phyloP scores from a whole-genome alignment of 2,329 filamentous ascomycete species.

The Zymoseptoria ardabiliae region DNA sequence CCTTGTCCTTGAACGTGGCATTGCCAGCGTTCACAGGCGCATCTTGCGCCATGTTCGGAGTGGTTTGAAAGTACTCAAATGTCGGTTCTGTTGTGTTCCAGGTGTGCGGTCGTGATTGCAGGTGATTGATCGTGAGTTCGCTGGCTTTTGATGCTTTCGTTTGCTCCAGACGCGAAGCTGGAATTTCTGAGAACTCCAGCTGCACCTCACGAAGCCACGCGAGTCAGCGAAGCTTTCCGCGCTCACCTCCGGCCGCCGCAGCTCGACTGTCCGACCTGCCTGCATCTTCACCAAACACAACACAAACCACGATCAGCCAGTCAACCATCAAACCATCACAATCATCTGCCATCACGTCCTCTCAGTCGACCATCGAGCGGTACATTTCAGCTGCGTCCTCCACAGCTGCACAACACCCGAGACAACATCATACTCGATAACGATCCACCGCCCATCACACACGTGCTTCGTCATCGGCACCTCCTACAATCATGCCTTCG shows the following conservation, averaged over 20 bases:
- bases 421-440: not conserved
- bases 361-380: not conserved
- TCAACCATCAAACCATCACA: not conserved
- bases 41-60: slow-evolving; percentile 31
- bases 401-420: not conserved
- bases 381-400: not conserved
- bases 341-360: not conserved
- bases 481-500: slow-evolving; percentile 63
- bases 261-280: not conserved
- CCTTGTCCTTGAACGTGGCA: slow-evolving; percentile 74
- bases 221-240: not conserved
- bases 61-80: not conserved
- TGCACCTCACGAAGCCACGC: not conserved
- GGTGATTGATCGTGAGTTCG: not conserved
- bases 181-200: not conserved
- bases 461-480: not conserved
- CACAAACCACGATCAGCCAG: not conserved
- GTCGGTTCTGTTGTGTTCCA: not conserved
- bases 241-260: not conserved
- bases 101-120: not conserved
- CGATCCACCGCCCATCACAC: not conserved
- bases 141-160: not conserved
- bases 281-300: not conserved
- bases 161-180: not conserved
- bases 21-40: slow-evolving; percentile 48